Evolutionary conservation across 2,329 filamentous ascomycete species (phyloP).

Genomic region (Ceratocystis papillata): DNA sequence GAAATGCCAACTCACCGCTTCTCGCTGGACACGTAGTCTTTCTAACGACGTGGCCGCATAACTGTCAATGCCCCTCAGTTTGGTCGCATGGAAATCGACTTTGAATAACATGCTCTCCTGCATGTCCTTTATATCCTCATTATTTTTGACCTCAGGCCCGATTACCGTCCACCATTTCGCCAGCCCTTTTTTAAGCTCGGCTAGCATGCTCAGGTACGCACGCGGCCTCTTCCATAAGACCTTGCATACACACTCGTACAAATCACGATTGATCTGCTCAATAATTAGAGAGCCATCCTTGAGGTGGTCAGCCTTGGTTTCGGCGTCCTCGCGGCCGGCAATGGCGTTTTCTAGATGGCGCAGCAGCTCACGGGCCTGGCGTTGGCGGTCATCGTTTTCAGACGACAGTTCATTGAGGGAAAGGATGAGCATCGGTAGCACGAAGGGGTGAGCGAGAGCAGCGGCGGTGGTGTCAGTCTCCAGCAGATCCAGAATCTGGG

Average conservation of each 20-base stretch:
- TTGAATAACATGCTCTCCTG: conserved; percentile 44
- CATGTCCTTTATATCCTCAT: conserved; percentile 28
- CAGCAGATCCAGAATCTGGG: conserved; percentile 38
- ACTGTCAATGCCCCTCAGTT: conserved; percentile 51
- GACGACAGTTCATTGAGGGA: conserved; percentile 47
- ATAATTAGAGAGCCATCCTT: conserved; percentile 43
- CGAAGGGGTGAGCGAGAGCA: conserved; percentile 46
- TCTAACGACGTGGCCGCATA: conserved; percentile 53
- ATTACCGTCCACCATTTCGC: conserved; percentile 32
- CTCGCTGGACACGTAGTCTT: conserved; percentile 49
- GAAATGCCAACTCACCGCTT: conserved; percentile 39
- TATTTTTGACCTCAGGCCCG: conserved; percentile 26
- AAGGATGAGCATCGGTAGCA: conserved; percentile 49
- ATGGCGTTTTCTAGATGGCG: conserved; percentile 51
- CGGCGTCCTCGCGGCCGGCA: conserved; percentile 49
- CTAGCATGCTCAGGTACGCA: conserved; percentile 46
- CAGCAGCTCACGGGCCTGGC: conserved; percentile 52
- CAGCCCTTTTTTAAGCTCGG: conserved; percentile 42
- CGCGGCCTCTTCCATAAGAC: conserved; percentile 54
- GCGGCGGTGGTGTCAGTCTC: conserved; percentile 36
- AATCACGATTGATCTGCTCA: conserved; percentile 49
- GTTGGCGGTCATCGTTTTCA: conserved; percentile 50
- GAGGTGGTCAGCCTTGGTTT: conserved; percentile 45
- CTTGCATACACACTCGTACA: conserved; percentile 53
- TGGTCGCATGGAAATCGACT: conserved; percentile 50